Conservation (phyloP, 2,329 filamentous ascomycete genomes). For the Thelonectria discophora region DNA sequence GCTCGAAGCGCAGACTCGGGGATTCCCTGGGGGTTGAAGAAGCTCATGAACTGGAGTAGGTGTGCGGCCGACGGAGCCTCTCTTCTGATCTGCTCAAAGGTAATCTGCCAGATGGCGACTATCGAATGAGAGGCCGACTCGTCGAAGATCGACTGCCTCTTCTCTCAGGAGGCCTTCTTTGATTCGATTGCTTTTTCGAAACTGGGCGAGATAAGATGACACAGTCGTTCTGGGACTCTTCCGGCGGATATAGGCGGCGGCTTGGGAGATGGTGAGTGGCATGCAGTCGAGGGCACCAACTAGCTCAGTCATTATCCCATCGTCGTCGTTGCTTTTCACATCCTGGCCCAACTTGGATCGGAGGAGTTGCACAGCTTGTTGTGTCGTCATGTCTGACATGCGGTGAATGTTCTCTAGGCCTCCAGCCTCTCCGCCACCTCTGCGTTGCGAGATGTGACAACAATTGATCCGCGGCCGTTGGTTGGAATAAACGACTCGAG, state of each 20-base stretch:
- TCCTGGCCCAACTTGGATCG: no score
- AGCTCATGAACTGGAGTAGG: neutral
- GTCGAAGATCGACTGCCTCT: neutral
- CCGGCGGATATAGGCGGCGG: neutral
- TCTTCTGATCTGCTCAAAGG: conserved; percentile 1
- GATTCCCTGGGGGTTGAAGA: conserved; percentile 3
- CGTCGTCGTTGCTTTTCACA: neutral
- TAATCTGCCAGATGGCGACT: conserved; percentile 1
- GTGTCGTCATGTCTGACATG: no score
- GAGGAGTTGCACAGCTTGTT: no score
- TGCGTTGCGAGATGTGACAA: neutral
- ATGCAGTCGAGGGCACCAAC: neutral
- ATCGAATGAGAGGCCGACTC: neutral
- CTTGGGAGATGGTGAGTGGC: neutral
- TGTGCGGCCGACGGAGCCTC: neutral
- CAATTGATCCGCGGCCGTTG: neutral
- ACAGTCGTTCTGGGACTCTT: neutral
- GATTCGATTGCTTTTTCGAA: neutral
- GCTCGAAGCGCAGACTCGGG: neutral
- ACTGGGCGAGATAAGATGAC: neutral
- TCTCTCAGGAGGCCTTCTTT: neutral
- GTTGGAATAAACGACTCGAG: neutral
- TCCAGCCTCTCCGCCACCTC: neutral
- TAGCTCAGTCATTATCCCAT: neutral
- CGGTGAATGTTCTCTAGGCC: no score